Evolutionary conservation across 176 grass and related monocot species (phyloP).

Genomic region (Aegilops bicornis): DNA sequence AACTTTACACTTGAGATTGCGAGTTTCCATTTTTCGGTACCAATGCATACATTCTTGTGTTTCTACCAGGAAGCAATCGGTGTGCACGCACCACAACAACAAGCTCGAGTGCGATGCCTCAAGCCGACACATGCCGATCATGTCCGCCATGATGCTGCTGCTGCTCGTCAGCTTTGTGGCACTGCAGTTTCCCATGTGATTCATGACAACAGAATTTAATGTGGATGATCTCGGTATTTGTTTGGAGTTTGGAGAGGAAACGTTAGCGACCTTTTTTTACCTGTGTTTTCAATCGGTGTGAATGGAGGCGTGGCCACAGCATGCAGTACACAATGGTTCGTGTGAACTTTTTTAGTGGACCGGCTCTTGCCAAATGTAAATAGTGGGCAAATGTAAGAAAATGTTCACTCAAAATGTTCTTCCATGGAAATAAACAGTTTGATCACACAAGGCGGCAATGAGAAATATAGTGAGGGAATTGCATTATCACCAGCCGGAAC

Average conservation of each 20-base stretch:
- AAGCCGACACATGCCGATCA: not conserved
- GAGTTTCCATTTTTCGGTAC: not conserved
- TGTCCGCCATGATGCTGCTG: conserved; percentile 31
- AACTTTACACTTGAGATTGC: not conserved
- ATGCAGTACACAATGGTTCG: not conserved
- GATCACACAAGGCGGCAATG: not conserved
- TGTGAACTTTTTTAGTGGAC: not conserved
- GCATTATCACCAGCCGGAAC: not conserved
- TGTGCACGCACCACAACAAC: conserved; percentile 65
- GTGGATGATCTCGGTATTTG: not conserved
- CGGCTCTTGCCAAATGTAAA: not conserved
- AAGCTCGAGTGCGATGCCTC: conserved; percentile 52
- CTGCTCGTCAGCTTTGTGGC: conserved; percentile 19
- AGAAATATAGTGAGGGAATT: not conserved
- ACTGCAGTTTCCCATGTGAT: not conserved
- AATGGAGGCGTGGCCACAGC: not conserved
- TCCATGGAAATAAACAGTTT: not conserved
- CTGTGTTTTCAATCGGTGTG: not conserved
- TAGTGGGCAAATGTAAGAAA: not conserved
- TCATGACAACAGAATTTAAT: not conserved
- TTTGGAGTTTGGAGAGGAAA: not conserved
- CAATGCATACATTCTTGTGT: not conserved
- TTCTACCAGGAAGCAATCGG: conserved; percentile 36
- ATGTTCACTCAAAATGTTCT: not conserved
- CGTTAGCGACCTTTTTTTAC: not conserved